These are phyloP conservation scores for Yueomyces sinensis DNA, from an alignment of 805 yeast species.

Conservation along the genomic window DNA sequence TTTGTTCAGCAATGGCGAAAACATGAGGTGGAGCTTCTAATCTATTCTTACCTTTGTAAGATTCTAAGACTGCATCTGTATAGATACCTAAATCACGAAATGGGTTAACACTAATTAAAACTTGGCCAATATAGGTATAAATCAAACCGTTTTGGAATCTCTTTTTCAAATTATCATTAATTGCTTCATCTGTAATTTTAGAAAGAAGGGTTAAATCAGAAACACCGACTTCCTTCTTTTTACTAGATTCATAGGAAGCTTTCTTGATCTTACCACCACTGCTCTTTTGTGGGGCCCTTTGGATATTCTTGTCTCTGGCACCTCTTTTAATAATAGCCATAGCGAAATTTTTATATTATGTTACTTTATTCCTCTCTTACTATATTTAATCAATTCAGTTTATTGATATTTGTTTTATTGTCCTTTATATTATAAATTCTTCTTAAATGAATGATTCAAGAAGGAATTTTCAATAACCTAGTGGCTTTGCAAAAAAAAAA, in stretches of 20 bases:
- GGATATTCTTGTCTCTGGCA: conserved; percentile 38
- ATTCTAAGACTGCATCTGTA: conserved; percentile 58
- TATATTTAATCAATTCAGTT: too few species aligned
- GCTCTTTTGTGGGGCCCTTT: conserved; percentile 42
- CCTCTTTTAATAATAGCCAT: conserved; percentile 78
- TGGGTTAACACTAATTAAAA: conserved; percentile 89
- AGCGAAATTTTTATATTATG: too few species aligned
- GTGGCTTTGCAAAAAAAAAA: too few species aligned
- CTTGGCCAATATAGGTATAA: conserved; percentile 89
- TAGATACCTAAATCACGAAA: conserved; percentile 92
- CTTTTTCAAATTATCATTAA: conserved; percentile 79
- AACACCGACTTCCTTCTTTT: conserved; percentile 96
- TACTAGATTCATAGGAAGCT: conserved; percentile 77
- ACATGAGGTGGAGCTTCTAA: conserved; percentile 97
- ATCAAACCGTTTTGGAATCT: conserved; percentile 82
- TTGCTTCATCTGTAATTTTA: conserved; percentile 79
- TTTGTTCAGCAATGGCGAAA: conserved; percentile 90
- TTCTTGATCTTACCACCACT: conserved; percentile 46
- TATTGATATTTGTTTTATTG: too few species aligned
- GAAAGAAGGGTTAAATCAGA: conserved; percentile 82
- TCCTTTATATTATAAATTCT: too few species aligned
- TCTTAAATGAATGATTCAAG: too few species aligned
- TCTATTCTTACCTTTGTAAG: conserved; percentile 83
- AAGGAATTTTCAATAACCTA: too few species aligned
- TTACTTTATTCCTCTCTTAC: too few species aligned